Base-by-base conservation (phyloP, 176 grass and related monocot genomes). In the Microstegium vimineum region DNA sequence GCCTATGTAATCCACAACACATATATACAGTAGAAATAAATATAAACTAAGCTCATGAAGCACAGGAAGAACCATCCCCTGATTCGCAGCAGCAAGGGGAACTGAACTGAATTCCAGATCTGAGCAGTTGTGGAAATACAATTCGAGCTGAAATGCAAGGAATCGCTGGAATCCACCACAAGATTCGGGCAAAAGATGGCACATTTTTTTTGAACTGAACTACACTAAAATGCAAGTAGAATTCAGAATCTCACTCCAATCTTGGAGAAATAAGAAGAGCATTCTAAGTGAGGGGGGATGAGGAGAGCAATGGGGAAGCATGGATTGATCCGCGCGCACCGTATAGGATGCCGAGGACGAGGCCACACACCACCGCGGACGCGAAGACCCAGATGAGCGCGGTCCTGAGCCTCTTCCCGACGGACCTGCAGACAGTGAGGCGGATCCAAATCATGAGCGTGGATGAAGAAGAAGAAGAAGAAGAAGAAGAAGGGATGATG, bases 341-440 rank as follows among this genome's bases (percentile, higher is more conserved):
- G 16, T 99, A 99, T 75, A 99, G 77, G 81, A 99, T 96, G 23
- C 97, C 97, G 31, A 99, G 97, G 73, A 92, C 38, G 83, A 99
- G 93, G 27, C 89, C 97, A 45, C 93, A 99, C 8, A 99, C 87
- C 2, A 99, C 59, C 0, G 89, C 97, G 0, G 93, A 99, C 6
- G 84, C 85, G 13, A 93, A 0, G 4, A 99, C 97, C 93, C 97
- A 99, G 11, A 93, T 66, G 84, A 99, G 89, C 5, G 97, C 90
- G 17, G 73, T 87, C 74, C 72, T 90, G 83, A 99, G 83, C 74
- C 97, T 96, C 97, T 99, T 91, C 45, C 59, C 93, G 11, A 94
- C 77, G 28, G 72, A 90, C 93, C 97, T 99, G 85, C 80, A 42
- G 18, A n/a, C n/a, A n/a, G 68, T 5, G 52, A 5, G 8, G 57